These are phyloP conservation scores for Nidularia sp. DNA, from an alignment of 768 basidiomycete species.

Conservation along the genomic window DNA sequence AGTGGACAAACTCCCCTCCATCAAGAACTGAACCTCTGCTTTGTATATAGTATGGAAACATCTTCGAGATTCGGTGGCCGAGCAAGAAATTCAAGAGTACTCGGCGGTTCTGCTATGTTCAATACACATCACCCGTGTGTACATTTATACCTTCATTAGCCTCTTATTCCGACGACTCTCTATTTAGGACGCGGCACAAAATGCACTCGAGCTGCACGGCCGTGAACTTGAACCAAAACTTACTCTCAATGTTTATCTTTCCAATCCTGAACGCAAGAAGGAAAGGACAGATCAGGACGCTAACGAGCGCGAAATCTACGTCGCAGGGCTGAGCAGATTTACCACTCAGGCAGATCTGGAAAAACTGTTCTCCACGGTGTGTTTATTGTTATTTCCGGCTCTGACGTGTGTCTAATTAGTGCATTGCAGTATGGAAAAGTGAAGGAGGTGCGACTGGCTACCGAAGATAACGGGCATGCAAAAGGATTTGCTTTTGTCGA, in stretches of 20 bases:
- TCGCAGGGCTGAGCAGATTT: constrained; percentile 80
- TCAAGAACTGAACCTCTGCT: too few relatives aligned
- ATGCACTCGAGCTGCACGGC: constrained; percentile 77
- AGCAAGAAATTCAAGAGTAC: constrained; percentile 94
- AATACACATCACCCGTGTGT: constrained; percentile 80
- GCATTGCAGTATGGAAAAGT: constrained; percentile 68
- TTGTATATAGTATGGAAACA: constrained; percentile 66
- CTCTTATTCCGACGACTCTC: background rate
- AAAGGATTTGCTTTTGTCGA: constrained; percentile 94
- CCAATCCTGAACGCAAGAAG: constrained; percentile 87
- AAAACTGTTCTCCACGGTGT: constrained; percentile 73
- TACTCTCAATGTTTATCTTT: constrained; percentile 74
- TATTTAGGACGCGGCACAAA: constrained; percentile 58
- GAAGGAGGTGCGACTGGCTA: constrained; percentile 76
- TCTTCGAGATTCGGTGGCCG: constrained; percentile 97
- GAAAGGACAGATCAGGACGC: constrained; percentile 87
- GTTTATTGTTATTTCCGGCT: constrained; percentile 13
- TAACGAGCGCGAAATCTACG: constrained; percentile 80
- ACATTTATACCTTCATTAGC: background rate
- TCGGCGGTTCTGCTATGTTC: constrained; percentile 91
- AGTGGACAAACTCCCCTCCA: too few relatives aligned
- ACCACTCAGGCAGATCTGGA: constrained; percentile 74
- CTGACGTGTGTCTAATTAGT: constrained; percentile 2
- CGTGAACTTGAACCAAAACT: constrained; percentile 69
- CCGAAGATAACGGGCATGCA: constrained; percentile 62